Evolutionary conservation across 345 rosid genomes (phyloP), one percentile per base, ranked within the genome.

Genomic region (Balakata baccata): DNA sequence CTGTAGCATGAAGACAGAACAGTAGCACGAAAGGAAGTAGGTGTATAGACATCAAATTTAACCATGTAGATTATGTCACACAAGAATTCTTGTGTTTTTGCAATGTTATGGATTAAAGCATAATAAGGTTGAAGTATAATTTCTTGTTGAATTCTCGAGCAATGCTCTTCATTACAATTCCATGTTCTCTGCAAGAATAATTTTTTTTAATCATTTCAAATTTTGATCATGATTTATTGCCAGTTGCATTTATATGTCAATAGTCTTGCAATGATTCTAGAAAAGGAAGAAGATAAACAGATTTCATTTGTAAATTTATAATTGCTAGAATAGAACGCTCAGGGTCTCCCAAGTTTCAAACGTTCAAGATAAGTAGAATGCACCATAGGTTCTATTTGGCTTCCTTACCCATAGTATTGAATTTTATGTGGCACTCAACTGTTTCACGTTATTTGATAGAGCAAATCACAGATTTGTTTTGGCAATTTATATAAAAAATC

Each of bases 81-180:
- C 54, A 73, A 62, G 68, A 68, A 80, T 83, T 77, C 84, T 79
- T 75, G 68, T 74, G 82, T 72, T 62, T 23, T 61, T 85, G 84
- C 77, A 79, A 23, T 77, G n/a, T 43, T 76, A 43, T 80, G 63
- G 74, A 76, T 76, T 82, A 64, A 60, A 53, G 76, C 63, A 64
- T 29, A 68, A 45, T 67, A 56, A 57, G 18, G 79, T 69, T 80
- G 66, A 57, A 39, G 75, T 73, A 59, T 66, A 49, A 67, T 64
- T 65, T 72, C 47, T 79, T 3, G 17, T 58, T 70, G 66, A 63
- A 64, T 58, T 22, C 29, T 58, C 4, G 13, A 11, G 25, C 18
- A 45, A 16, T 67, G 57, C 2, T 29, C 50, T 22, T 45, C 46
- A 20, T 16, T 22, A 18, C 25, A 18, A 49, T 66, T 23, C 6